These are phyloP conservation scores for Chaetomiaceae sp. DNA, from an alignment of 2,329 filamentous ascomycete species.

Conservation along the genomic window DNA sequence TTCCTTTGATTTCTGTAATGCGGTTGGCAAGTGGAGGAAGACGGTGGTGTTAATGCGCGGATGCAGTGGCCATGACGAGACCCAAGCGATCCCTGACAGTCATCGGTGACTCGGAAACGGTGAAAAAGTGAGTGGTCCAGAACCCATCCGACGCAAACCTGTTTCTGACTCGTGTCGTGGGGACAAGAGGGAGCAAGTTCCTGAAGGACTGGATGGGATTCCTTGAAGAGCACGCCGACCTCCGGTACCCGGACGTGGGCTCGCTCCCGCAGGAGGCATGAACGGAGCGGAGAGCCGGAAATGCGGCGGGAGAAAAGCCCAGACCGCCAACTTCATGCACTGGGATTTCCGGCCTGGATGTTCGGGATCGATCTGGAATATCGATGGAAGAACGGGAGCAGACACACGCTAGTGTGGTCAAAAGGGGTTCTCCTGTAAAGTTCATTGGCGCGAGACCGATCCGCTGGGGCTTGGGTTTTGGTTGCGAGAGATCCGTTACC, in stretches of 20 bases:
- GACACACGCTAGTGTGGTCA: neutral
- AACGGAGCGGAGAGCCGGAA: slow-evolving; percentile 13
- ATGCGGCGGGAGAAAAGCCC: neutral
- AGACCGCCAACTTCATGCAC: slow-evolving; percentile 5
- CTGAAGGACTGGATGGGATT: slow-evolving; percentile 87
- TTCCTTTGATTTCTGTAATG: neutral
- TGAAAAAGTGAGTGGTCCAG: slow-evolving; percentile 62
- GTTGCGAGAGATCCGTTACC: neutral
- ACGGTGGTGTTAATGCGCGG: slow-evolving; percentile 24
- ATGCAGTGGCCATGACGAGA: slow-evolving; percentile 87
- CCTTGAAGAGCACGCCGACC: slow-evolving; percentile 81
- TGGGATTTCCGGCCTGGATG: slow-evolving; percentile 7
- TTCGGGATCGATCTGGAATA: slow-evolving; percentile 2
- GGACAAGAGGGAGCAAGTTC: slow-evolving; percentile 76
- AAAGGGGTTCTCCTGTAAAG: too few species aligned
- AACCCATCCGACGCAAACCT: neutral
- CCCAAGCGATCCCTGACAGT: slow-evolving; percentile 85
- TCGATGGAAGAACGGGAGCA: neutral
- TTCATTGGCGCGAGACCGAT: neutral
- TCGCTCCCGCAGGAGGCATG: slow-evolving; percentile 30
- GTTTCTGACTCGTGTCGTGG: slow-evolving; percentile 19
- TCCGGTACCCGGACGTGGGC: slow-evolving; percentile 73
- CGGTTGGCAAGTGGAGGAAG: neutral
- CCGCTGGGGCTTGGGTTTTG: neutral
- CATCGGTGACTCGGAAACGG: slow-evolving; percentile 90